Evolutionary conservation across 108 stramenopile species (phyloP).

Genomic region (Cyclotella cryptica): DNA sequence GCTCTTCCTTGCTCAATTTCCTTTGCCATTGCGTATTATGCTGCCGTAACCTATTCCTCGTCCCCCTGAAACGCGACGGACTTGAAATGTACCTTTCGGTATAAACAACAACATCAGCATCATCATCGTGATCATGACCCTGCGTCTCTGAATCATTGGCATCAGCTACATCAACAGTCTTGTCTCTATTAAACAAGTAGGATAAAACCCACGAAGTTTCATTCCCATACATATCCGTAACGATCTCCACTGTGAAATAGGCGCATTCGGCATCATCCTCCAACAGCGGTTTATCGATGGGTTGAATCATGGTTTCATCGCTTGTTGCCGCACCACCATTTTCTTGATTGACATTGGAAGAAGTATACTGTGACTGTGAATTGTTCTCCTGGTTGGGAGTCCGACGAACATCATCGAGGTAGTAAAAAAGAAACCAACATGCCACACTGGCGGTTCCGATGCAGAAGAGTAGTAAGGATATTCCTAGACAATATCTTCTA

Average conservation of each 20-base stretch:
- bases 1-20: background rate
- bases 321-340: background rate
- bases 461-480: background rate
- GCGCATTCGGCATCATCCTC: background rate
- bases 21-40: background rate
- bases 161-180: background rate
- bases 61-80: background rate
- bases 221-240: slow-evolving; percentile 20
- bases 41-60: background rate
- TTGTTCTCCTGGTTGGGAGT: background rate
- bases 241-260: background rate
- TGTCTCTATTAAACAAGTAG: background rate
- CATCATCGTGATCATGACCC: background rate
- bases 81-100: background rate
- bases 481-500: background rate
- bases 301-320: background rate
- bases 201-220: slow-evolving; percentile 21
- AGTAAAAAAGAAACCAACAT: background rate
- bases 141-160: no score
- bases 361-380: no score
- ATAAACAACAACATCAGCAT: background rate
- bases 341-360: background rate
- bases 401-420: background rate
- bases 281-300: background rate
- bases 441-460: background rate